These are phyloP conservation scores for Podaxis sp. DNA, from an alignment of 768 basidiomycete species.

Conservation along the genomic window DNA sequence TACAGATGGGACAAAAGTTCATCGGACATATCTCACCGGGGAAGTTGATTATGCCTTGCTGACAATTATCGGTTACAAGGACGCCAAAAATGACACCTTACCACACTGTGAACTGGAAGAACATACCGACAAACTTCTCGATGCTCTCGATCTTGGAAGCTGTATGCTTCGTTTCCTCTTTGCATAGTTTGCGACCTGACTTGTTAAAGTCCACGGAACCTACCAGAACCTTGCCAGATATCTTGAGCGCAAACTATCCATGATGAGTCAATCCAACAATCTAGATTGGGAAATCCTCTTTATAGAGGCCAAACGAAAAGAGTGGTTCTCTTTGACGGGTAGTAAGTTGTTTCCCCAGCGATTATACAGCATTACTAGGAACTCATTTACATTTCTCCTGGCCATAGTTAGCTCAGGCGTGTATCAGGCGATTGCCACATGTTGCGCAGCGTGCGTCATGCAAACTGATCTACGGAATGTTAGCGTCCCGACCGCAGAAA, in stretches of 20 bases:
- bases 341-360: too few species aligned
- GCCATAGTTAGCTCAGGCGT: too few species aligned
- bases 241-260: neutral
- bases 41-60: neutral
- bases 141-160: neutral
- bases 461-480: too few species aligned
- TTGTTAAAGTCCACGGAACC: neutral
- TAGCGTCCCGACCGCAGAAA: too few species aligned
- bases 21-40: neutral
- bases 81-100: neutral
- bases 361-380: too few species aligned
- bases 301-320: too few species aligned
- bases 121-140: neutral
- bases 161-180: neutral
- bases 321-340: too few species aligned
- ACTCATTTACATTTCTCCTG: too few species aligned
- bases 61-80: neutral
- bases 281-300: too few species aligned
- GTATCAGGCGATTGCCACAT: too few species aligned
- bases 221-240: neutral
- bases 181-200: neutral
- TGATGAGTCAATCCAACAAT: too few species aligned
- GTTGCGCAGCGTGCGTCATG: too few species aligned
- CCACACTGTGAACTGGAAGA: neutral
- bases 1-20: neutral